These are phyloP conservation scores for Aspergillus thermomutatus DNA, from an alignment of 2,329 filamentous ascomycete species.

Conservation along the genomic window DNA sequence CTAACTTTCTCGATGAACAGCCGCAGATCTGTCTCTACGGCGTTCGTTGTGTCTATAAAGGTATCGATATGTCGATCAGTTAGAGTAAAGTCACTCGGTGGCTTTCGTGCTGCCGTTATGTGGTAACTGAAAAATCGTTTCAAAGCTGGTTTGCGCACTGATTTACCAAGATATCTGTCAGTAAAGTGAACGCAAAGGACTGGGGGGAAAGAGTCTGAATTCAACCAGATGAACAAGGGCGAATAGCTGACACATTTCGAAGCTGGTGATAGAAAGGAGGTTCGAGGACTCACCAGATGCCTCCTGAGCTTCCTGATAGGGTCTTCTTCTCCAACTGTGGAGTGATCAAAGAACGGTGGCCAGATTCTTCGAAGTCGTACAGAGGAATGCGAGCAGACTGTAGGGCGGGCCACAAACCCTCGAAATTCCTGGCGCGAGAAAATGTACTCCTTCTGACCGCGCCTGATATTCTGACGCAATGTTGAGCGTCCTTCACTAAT, in stretches of 20 bases:
- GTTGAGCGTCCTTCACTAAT: background rate
- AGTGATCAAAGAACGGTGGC: conserved; percentile 2
- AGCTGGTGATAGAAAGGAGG: background rate
- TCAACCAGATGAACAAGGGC: background rate
- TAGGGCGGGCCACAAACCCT: background rate
- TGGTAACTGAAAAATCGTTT: background rate
- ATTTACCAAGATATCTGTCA: background rate
- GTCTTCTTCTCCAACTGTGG: background rate
- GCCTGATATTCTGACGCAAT: background rate
- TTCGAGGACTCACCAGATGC: background rate
- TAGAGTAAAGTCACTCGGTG: background rate
- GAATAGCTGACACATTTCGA: background rate
- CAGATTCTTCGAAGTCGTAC: conserved; percentile 6
- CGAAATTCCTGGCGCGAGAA: background rate
- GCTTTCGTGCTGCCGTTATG: background rate
- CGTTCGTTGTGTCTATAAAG: conserved; percentile 1
- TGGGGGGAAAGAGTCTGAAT: background rate
- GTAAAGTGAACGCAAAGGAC: background rate
- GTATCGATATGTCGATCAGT: background rate
- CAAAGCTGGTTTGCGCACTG: background rate
- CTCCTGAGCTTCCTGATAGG: background rate
- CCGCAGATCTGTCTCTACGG: conserved; percentile 14
- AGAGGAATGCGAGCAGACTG: conserved; percentile 12
- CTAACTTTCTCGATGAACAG: conserved; percentile 10
- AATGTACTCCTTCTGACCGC: background rate